Conservation (phyloP, 2,329 filamentous ascomycete species). For the Fusarium sp. region DNA sequence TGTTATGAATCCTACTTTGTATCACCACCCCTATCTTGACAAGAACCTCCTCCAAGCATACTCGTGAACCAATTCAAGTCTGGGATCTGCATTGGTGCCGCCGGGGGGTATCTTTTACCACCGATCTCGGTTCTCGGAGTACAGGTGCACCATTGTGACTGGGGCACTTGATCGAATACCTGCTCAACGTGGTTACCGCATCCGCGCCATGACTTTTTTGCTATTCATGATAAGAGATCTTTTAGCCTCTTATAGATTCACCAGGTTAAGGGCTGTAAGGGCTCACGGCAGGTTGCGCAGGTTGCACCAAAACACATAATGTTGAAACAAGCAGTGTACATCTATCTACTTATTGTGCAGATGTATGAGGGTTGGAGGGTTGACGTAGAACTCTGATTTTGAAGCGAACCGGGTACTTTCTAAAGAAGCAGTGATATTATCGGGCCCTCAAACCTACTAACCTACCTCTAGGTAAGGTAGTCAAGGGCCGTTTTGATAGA, state of each 20-base stretch:
- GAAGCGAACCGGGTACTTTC: background rate
- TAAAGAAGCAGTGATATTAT: background rate
- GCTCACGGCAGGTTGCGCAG: slow-evolving; percentile 58
- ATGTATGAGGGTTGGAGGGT: background rate
- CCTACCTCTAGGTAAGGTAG: background rate
- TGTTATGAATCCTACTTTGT: slow-evolving; percentile 41
- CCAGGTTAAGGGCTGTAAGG: background rate
- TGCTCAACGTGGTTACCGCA: slow-evolving; percentile 61
- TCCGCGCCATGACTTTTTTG: slow-evolving; percentile 62
- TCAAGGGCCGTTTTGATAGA: background rate
- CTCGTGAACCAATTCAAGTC: slow-evolving; percentile 55
- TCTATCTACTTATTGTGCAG: background rate
- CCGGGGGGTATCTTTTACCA: slow-evolving; percentile 60
- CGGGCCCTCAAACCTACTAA: background rate
- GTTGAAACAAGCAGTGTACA: background rate
- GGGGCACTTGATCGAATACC: slow-evolving; percentile 58
- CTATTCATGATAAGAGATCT: slow-evolving; percentile 44
- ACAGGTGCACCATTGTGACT: slow-evolving; percentile 63
- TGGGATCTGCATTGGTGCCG: slow-evolving; percentile 55
- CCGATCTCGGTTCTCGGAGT: slow-evolving; percentile 57
- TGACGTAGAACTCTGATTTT: background rate
- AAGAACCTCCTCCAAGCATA: slow-evolving; percentile 35
- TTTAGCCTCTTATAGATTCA: background rate
- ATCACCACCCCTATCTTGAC: slow-evolving; percentile 1
- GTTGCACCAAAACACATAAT: slow-evolving; percentile 58